These are phyloP conservation scores for Colletotrichum tropicicola DNA, from an alignment of 2,329 filamentous ascomycete species.

Conservation along the genomic window DNA sequence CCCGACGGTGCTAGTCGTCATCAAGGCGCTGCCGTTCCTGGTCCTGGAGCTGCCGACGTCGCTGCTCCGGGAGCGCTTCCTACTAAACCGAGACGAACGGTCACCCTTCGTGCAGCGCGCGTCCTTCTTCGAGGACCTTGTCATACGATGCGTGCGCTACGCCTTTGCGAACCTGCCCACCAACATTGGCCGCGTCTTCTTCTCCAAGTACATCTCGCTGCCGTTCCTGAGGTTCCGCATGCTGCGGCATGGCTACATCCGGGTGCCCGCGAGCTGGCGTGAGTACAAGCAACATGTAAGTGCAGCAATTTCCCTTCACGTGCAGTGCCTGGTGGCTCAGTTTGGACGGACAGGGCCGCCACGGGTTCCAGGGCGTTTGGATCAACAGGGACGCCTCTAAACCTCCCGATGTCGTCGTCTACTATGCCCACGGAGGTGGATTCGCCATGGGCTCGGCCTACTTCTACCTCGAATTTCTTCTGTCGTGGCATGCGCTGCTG, in stretches of 20 bases:
- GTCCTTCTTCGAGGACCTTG: conserved; percentile 80
- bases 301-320: conserved; percentile 9
- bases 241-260: conserved; percentile 74
- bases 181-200: conserved; percentile 77
- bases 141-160: conserved; percentile 80
- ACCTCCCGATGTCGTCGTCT: conserved; percentile 79
- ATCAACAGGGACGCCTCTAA: conserved; percentile 67
- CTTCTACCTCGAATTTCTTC: conserved; percentile 87
- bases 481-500: conserved; percentile 75
- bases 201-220: conserved; percentile 76
- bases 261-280: conserved; percentile 70
- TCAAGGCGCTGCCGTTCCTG: conserved; percentile 75
- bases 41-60: conserved; percentile 66
- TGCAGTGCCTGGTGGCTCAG: background rate
- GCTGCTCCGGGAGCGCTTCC: conserved; percentile 67
- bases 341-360: conserved; percentile 18
- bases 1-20: conserved; percentile 63
- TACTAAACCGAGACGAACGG: conserved; percentile 50
- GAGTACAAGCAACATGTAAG: conserved; percentile 58
- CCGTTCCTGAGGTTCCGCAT: conserved; percentile 82
- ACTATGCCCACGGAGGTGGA: conserved; percentile 85
- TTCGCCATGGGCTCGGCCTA: conserved; percentile 84
- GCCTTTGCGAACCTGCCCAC: conserved; percentile 78
- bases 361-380: conserved; percentile 70
- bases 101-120: conserved; percentile 69